These are phyloP conservation scores for Irineochytrium annulatum DNA, from an alignment of 192 early-diverging fungal species.

Conservation along the genomic window DNA sequence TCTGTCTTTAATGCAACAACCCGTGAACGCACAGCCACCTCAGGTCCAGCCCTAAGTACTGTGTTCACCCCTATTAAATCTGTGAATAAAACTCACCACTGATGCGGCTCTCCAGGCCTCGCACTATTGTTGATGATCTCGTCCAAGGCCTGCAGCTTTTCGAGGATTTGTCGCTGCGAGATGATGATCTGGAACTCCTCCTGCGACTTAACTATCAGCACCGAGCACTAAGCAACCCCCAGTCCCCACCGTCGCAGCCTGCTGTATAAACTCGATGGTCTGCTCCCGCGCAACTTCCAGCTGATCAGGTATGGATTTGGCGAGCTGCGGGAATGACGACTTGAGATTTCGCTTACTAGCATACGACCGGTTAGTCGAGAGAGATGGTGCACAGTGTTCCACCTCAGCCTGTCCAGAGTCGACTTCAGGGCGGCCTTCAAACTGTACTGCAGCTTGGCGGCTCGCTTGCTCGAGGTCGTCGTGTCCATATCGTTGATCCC, in stretches of 20 bases:
- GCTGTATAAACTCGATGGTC: not conserved
- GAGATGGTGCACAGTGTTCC: no score
- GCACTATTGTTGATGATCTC: not conserved
- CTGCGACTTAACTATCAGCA: not conserved
- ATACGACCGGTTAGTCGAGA: no score
- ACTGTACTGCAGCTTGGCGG: no score
- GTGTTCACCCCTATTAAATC: not conserved
- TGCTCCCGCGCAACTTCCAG: not conserved
- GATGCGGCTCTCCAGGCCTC: not conserved
- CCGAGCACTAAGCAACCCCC: not conserved
- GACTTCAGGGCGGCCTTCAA: no score
- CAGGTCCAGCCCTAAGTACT: not conserved
- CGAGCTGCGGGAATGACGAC: not conserved
- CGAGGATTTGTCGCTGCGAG: not conserved
- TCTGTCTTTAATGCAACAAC: not conserved
- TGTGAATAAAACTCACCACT: not conserved
- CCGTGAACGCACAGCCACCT: not conserved
- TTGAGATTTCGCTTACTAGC: not conserved
- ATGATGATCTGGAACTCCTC: not conserved
- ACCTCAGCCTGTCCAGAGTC: no score
- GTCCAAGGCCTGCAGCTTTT: not conserved
- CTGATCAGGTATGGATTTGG: not conserved
- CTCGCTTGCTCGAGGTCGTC: no score
- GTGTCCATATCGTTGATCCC: no score
- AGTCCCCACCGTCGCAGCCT: not conserved